Evolutionary conservation across 129 eudicot genomes (phyloP).

Genomic region (Silybum marianum): DNA sequence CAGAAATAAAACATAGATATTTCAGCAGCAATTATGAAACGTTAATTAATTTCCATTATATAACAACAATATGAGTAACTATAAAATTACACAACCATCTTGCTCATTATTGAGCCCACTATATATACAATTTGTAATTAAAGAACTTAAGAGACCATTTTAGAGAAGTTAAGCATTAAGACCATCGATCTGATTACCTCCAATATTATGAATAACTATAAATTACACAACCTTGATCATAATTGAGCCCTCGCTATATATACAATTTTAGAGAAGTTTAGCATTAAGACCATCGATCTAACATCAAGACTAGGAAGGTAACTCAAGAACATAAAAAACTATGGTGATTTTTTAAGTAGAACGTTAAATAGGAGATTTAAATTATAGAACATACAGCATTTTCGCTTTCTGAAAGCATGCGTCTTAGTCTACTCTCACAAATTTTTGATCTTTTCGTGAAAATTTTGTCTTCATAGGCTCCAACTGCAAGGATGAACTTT

Average conservation of each 20-base stretch:
- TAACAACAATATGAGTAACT: background rate
- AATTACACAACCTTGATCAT: background rate
- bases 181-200: background rate
- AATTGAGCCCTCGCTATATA: background rate
- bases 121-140: background rate
- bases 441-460: constrained; percentile 50
- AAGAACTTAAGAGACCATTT: background rate
- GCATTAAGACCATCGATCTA: background rate
- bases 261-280: background rate
- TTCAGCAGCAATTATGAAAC: background rate
- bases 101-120: background rate
- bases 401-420: constrained; percentile 19
- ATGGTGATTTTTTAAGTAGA: background rate
- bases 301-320: background rate
- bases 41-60: background rate
- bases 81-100: background rate
- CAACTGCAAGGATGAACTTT: constrained; percentile 55
- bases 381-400: constrained; percentile 33
- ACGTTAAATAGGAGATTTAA: background rate
- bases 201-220: no score
- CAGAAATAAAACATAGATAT: background rate
- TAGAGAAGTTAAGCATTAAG: background rate
- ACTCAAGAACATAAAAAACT: background rate
- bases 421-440: constrained; percentile 30
- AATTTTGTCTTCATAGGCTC: constrained; percentile 55